These are phyloP conservation scores for Nigrospora oryzae DNA, from an alignment of 2,329 filamentous ascomycete genomes.

Conservation along the genomic window DNA sequence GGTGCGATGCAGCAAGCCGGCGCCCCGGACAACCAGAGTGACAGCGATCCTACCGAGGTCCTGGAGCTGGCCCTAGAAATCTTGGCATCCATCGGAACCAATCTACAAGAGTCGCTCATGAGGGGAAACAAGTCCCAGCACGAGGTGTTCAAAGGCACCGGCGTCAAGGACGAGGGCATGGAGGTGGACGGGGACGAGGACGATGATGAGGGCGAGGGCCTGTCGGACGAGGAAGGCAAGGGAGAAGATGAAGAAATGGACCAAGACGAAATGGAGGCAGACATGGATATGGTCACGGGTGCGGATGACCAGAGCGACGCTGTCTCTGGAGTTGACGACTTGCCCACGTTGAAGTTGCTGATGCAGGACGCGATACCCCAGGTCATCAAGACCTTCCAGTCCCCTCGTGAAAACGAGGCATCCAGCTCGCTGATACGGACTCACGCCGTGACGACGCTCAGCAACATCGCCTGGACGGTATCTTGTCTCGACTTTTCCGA, in stretches of 20 bases:
- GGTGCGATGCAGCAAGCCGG: slow-evolving; percentile 25
- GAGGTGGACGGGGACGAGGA: slow-evolving; percentile 27
- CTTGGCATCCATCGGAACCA: slow-evolving; percentile 55
- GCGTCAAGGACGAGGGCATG: slow-evolving; percentile 23
- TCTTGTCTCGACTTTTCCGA: slow-evolving; percentile 52
- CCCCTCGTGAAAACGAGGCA: slow-evolving; percentile 30
- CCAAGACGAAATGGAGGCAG: slow-evolving; percentile 43
- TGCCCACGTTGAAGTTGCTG: slow-evolving; percentile 43
- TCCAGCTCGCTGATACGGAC: slow-evolving; percentile 34
- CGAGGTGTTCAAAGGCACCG: slow-evolving; percentile 22
- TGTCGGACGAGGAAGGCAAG: slow-evolving; percentile 23
- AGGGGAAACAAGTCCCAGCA: slow-evolving; percentile 29
- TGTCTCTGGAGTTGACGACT: slow-evolving; percentile 36
- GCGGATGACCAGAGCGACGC: slow-evolving; percentile 32
- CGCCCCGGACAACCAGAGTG: slow-evolving; percentile 24
- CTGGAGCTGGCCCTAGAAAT: slow-evolving; percentile 51
- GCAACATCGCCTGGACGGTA: slow-evolving; percentile 61
- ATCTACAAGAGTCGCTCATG: slow-evolving; percentile 41
- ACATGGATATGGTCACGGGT: slow-evolving; percentile 57
- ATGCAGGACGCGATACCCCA: slow-evolving; percentile 36
- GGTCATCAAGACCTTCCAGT: slow-evolving; percentile 33
- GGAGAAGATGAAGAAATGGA: slow-evolving; percentile 31
- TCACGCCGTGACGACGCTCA: slow-evolving; percentile 51
- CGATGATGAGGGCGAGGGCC: slow-evolving; percentile 26
- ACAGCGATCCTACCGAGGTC: slow-evolving; percentile 33